Evolutionary conservation across 2,329 filamentous ascomycete genomes (phyloP).

Genomic region (Colletotrichum neosansevieriae): DNA sequence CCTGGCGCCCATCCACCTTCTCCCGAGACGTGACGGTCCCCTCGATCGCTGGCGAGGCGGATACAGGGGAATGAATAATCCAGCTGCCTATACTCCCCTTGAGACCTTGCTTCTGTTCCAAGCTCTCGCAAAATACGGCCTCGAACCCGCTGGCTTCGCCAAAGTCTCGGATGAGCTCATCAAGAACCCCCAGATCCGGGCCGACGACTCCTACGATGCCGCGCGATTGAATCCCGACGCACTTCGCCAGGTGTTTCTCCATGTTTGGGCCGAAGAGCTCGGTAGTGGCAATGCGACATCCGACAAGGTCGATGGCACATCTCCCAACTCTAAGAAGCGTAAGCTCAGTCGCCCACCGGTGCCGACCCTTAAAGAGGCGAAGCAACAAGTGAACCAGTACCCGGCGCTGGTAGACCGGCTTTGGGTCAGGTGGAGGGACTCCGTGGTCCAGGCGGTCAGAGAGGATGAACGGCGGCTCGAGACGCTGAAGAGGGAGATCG

Average conservation of each 20-base stretch:
- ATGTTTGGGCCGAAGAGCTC: slow-evolving; percentile 80
- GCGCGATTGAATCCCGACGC: slow-evolving; percentile 81
- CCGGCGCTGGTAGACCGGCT: slow-evolving; percentile 79
- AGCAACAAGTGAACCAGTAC: slow-evolving; percentile 75
- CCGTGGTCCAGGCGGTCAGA: slow-evolving; percentile 76
- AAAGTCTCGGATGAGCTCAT: slow-evolving; percentile 81
- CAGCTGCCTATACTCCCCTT: slow-evolving; percentile 81
- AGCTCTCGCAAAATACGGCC: slow-evolving; percentile 76
- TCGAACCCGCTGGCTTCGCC: slow-evolving; percentile 74
- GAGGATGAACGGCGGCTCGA: slow-evolving; percentile 79
- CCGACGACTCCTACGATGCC: slow-evolving; percentile 78
- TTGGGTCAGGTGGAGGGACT: slow-evolving; percentile 79
- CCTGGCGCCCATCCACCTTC: slow-evolving; percentile 68
- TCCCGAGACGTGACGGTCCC: slow-evolving; percentile 65
- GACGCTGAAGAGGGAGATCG: slow-evolving; percentile 74
- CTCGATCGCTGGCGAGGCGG: slow-evolving; percentile 68
- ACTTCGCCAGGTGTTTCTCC: slow-evolving; percentile 82
- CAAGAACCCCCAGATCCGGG: slow-evolving; percentile 78
- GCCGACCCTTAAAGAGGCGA: slow-evolving; percentile 74
- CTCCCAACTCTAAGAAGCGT: slow-evolving; percentile 76
- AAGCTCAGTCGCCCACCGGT: slow-evolving; percentile 76
- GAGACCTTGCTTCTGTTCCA: slow-evolving; percentile 90
- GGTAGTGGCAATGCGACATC: slow-evolving; percentile 61
- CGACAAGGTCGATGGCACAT: slow-evolving; percentile 48
- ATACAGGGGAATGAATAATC: slow-evolving; percentile 67